phyloP scores from a whole-genome alignment of 306 rosid species.

The Betula pendula region DNA sequence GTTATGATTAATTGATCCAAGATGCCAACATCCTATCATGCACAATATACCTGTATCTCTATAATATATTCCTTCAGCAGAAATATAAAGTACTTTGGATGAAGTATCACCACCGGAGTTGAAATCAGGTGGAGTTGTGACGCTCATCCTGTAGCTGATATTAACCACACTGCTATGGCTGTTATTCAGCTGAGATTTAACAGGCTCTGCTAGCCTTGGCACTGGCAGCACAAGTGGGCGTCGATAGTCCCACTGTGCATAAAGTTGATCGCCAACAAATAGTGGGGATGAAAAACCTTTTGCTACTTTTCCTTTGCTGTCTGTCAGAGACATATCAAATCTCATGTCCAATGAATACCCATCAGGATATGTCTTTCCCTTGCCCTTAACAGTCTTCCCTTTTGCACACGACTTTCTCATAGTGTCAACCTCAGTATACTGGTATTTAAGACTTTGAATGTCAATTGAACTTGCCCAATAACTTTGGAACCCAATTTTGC shows the following conservation, averaged over 20 bases:
- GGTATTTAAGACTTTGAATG: conserved; percentile 43
- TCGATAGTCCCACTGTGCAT: conserved; percentile 36
- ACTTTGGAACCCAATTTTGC: conserved; percentile 50
- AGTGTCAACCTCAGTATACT: conserved; percentile 50
- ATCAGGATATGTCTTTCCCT: conserved; percentile 57
- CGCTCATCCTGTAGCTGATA: conserved; percentile 61
- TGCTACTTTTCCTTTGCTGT: conserved; percentile 59
- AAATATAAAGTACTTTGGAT: conserved; percentile 44
- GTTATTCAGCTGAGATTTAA: conserved; percentile 12
- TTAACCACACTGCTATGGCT: conserved; percentile 36
- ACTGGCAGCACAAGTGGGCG: conserved; percentile 15
- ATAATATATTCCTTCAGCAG: conserved; percentile 80
- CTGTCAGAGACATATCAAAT: conserved; percentile 54
- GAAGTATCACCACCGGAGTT: conserved; percentile 36
- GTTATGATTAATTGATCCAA: conserved; percentile 37
- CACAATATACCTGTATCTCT: conserved; percentile 61
- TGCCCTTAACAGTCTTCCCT: conserved; percentile 39
- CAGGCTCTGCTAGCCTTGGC: conserved; percentile 19
- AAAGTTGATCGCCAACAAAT: conserved; percentile 48
- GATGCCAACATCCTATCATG: conserved; percentile 73
- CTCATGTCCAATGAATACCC: conserved; percentile 70
- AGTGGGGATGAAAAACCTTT: conserved; percentile 64
- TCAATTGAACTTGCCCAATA: conserved; percentile 31
- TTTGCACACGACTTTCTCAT: conserved; percentile 45
- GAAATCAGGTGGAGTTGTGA: conserved; percentile 44